phyloP scores from a whole-genome alignment of 306 rosid species.

The Fagus crenata region DNA sequence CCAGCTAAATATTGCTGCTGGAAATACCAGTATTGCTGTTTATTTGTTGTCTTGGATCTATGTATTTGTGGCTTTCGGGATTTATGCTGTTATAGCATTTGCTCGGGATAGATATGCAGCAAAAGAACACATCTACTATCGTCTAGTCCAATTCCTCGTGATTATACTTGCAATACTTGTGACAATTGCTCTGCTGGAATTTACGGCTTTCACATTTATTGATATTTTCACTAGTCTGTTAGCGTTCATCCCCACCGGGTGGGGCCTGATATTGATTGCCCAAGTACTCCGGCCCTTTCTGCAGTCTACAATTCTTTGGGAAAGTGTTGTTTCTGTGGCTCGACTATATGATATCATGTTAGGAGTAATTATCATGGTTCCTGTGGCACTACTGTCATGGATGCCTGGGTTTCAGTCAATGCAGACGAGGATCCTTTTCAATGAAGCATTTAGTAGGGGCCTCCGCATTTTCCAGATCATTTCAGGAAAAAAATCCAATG shows the following conservation, averaged over 20 bases:
- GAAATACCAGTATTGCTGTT: conserved; percentile 63
- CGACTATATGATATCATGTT: conserved; percentile 74
- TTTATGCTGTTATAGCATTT: conserved; percentile 56
- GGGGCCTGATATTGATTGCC: conserved; percentile 79
- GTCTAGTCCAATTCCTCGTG: conserved; percentile 67
- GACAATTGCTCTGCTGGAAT: conserved; percentile 58
- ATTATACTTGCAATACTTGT: conserved; percentile 48
- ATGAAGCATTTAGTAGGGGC: conserved; percentile 87
- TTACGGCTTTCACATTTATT: conserved; percentile 53
- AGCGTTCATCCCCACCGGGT: conserved; percentile 89
- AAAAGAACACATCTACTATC: conserved; percentile 72
- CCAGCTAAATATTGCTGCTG: conserved; percentile 68
- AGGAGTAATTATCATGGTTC: conserved; percentile 67
- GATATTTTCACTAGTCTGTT: conserved; percentile 75
- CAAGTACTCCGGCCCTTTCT: conserved; percentile 72
- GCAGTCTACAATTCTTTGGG: conserved; percentile 57
- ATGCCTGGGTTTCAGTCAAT: conserved; percentile 86
- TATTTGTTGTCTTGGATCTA: conserved; percentile 80
- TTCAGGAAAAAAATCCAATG: conserved; percentile 53
- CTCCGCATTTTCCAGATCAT: conserved; percentile 73
- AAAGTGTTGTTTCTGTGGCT: conserved; percentile 55
- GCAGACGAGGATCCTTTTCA: conserved; percentile 88
- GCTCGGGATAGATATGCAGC: conserved; percentile 59
- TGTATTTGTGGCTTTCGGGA: conserved; percentile 55
- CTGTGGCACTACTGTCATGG: conserved; percentile 85